Base-by-base conservation (phyloP, 2,329 filamentous ascomycete genomes). In the Cladophialophora bantiana region DNA sequence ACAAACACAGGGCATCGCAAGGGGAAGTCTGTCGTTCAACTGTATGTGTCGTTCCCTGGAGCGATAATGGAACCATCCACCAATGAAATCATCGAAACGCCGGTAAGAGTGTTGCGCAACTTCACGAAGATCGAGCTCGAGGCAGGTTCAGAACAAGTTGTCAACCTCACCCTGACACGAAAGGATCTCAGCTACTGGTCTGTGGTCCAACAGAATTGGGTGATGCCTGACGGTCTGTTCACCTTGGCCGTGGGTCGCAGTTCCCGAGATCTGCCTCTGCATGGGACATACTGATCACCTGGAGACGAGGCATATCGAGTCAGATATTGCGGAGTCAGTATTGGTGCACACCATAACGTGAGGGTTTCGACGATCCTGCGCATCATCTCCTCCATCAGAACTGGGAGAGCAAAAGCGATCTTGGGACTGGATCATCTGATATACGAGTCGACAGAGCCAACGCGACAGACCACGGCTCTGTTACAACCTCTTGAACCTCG, bases 171-270 rank as follows among this genome's bases (percentile, higher is more conserved):
- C 0, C 72, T 93, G 64, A 90, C 85, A 6, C 84, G 90, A 64
- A 86, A 89, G 72, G 90, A 93, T 74, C 64, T 93, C 63, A 92
- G 90, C 70, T 89, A 91, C 54, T 93, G 90, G 90, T 89, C 90
- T 74, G 84, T 87, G 0, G 77, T 80, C 5, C 75, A 79, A 48
- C 89, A 92, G 79, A 91, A 92, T 70, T 93, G 90, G 90, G 83
- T 87, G 1, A 82, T 89, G 77, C 83, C 85, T 1, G 77, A 75
- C 1, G 73, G 70, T 42, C 42, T 64, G 31, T 75, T 76, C 61
- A 73, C 62, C 34, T 67, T 76, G 34, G 64, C 62, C 59, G 68
- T 73, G 55, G 75, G 73, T 7, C 66, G 68, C 20, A 75, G 73
- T 65, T 75, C 75, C n/a, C 67, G 73, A 50, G 71, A 75, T 60